A percentile compares a stretch with the other conserved stretches of the same genome.
Evolutionary conservation across 495 filamentous ascomycete genomes (phyloP).

Genomic region (Penicillium robsamsonii): DNA sequence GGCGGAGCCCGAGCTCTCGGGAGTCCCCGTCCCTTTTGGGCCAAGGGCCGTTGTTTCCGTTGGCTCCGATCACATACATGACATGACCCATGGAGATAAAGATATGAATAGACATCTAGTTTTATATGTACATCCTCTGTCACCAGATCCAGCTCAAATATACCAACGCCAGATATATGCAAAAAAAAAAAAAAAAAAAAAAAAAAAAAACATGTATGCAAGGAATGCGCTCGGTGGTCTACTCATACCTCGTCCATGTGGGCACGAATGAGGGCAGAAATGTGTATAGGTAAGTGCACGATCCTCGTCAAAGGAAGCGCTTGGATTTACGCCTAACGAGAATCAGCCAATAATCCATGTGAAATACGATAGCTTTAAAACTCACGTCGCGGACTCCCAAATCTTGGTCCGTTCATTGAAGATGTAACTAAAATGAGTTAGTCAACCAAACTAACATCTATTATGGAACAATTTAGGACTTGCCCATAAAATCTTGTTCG

Average conservation of each 20-base stretch:
- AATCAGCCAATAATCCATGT: neutral
- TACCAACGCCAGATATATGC: neutral
- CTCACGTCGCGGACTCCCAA: conserved; percentile 30
- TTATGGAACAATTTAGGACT: conserved; percentile 21
- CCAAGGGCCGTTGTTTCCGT: too few relatives aligned
- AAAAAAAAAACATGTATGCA: neutral
- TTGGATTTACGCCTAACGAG: conserved; percentile 2
- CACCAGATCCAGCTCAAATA: neutral
- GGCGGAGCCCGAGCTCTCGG: too few relatives aligned
- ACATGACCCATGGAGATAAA: too few relatives aligned
- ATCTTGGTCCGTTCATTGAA: conserved; percentile 36
- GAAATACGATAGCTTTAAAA: neutral
- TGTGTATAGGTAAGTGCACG: conserved; percentile 11
- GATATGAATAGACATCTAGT: neutral
- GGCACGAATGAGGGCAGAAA: too few relatives aligned
- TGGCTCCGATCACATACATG: too few relatives aligned
- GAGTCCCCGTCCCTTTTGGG: too few relatives aligned
- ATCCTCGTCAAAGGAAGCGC: conserved; percentile 19
- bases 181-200: too few relatives aligned
- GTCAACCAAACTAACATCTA: neutral
- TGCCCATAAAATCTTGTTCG: conserved; percentile 63
- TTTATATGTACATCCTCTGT: neutral
- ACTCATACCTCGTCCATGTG: too few relatives aligned
- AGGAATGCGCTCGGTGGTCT: too few relatives aligned
- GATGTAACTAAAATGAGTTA: conserved; percentile 24